Base-by-base conservation (phyloP, 2,329 filamentous ascomycete species). In the Davidsoniella eucalypti region DNA sequence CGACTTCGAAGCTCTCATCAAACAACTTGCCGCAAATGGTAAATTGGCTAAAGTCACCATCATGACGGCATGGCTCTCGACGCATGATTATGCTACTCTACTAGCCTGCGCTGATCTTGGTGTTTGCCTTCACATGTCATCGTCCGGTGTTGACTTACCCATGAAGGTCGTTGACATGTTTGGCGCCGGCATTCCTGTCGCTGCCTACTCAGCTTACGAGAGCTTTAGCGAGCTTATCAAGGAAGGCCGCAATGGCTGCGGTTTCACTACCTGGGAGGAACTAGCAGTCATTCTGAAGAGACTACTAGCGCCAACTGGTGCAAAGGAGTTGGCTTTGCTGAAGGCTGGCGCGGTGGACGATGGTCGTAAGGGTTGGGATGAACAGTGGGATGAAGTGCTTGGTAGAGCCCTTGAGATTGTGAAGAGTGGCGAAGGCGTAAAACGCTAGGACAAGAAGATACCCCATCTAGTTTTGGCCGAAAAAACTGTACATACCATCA, bases 141-240 rank as follows among this genome's bases (percentile, higher is more conserved):
- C 84, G 56, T 94, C 87, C 2, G 92, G 92, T 1, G 87, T 98
- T 0, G 92, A 98, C 64, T 69, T 98, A 17, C 92, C 92, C 0
- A 98, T 98, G 92, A 98, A 98, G 66, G 87, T 98, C 1, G 88
- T 98, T 12, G 92, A 98, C 62, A 95, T 98, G 88, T 96, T 98
- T 62, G 92, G 92, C 2, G 84, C 88, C 0, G 92, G 90, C 0
- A 68, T 98, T 25, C 92, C 92, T 0, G 92, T 98, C 0, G 80
- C 82, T 0, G 90, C 87, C 3, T 96, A 92, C 72, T 77, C 76
- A 23, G 74, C 75, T 2, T 98, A 94, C 60, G 80, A 88, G 61
- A 90, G 88, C 55, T 94, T 94, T 72, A 70, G 76, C 2, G 92
- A 98, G 66, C 69, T 98, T n/a, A 84, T 98, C 23, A 82, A 75